Percentiles rank a stretch among this genome's conserved stretches.
Evolutionary conservation across 345 rosid species (phyloP).

Genomic region (Raphanus sativus): DNA sequence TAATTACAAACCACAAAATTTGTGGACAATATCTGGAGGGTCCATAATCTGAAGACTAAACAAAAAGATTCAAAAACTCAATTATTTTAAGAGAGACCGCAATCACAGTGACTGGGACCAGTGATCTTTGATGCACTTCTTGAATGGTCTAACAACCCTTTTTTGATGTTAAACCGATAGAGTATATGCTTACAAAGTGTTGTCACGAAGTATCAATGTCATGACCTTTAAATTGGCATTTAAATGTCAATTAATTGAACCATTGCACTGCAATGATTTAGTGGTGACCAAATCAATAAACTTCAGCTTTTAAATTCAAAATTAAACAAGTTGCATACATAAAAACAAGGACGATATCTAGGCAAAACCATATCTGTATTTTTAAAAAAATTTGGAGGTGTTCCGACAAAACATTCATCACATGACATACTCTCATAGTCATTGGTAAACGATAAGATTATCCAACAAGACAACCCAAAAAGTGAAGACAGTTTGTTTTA

Average conservation of each 20-base stretch:
- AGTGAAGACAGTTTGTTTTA: constrained; percentile 15
- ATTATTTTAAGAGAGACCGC: not conserved
- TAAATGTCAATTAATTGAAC: too few relatives aligned
- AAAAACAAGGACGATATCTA: constrained; percentile 6
- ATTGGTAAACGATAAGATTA: not conserved
- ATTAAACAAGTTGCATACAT: constrained; percentile 6
- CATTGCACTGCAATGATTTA: not conserved
- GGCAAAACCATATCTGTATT: constrained; percentile 4
- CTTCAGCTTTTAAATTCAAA: constrained; percentile 3
- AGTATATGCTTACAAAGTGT: not conserved
- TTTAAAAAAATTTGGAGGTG: not conserved
- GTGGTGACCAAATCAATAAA: not conserved
- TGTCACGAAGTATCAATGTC: not conserved
- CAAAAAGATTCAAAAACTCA: not conserved
- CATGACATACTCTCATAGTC: not conserved
- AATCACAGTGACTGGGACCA: not conserved
- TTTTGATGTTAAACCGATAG: not conserved
- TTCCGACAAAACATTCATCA: constrained; percentile 8
- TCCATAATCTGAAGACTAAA: not conserved
- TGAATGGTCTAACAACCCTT: not conserved
- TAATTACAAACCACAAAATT: not conserved
- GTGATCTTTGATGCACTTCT: not conserved
- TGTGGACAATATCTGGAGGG: not conserved
- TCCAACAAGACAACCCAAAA: not conserved
- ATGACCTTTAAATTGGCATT: not conserved